Base-by-base conservation (phyloP, 2,329 filamentous ascomycete species). In the Pseudocercospora eumusae region DNA sequence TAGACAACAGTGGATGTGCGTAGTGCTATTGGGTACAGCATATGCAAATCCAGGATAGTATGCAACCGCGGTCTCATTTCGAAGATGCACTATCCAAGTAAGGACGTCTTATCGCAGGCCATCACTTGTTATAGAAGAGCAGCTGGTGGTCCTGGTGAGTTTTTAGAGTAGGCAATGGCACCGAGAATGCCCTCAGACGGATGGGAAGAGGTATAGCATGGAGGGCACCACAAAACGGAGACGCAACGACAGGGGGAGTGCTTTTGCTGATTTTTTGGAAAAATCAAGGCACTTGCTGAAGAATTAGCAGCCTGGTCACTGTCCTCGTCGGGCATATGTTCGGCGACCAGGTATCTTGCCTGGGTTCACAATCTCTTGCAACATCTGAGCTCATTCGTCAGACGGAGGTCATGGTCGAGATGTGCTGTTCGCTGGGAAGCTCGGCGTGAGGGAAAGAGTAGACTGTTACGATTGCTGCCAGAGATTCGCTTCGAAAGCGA, bases 281-380 rank as follows among this genome's bases (percentile, higher is more conserved):
- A 33, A 33, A 15, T 33, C 31, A 11, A 33, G 31, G 31, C 31
- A 15, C 10, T 33, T 47, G 44, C 18, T 47, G 44, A 21, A 23
- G 18, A 40, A 7, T 40, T 7, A n/a, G 15, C 15, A 40, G 36
- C 15, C 36, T 40, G 15, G 36, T 40, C 31, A 10, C 36, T 40
- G 36, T 40, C 36, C 36, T 40, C 36, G 13, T 52, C 47, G 25
- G 47, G 47, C 23, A 52, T 25, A 27, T 52, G 47, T 52, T 52
- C 25, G 47, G 25, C 47, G 11, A 52, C 23, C 23, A 52, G 47
- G 47, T 52, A 31, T 52, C 25, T 25, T 8, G 47, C 47, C 47
- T 9, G 18, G 47, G 23, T 31, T 28, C 47, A 27, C 15, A 11
- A n/a, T 18, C 23, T 13, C 10, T 15, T 52, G 25, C 47, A 28